A percentile compares a stretch with the other conserved stretches of the same genome.
Conservation (phyloP, 768 basidiomycete genomes). For the Tylopilus sp. region DNA sequence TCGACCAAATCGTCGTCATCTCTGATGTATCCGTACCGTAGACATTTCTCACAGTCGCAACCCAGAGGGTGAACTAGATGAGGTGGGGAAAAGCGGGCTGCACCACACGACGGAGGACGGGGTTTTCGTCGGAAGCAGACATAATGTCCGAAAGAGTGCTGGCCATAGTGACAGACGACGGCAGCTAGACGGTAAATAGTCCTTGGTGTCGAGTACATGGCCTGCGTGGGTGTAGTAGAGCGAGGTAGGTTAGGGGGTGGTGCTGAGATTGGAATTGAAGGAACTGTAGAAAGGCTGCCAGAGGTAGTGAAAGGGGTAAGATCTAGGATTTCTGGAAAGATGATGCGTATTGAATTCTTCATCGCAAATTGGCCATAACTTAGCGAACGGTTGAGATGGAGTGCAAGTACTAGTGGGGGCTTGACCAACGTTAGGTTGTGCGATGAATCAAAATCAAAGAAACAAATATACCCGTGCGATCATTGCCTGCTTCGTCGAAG, state of each 20-base stretch:
- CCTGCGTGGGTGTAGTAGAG: slow-evolving; percentile 55
- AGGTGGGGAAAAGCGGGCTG: slow-evolving; percentile 40
- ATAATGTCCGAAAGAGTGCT: slow-evolving; percentile 93
- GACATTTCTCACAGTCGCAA: slow-evolving; percentile 47
- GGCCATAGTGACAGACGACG: slow-evolving; percentile 90
- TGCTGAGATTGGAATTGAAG: slow-evolving; percentile 68
- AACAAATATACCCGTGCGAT: slow-evolving; percentile 63
- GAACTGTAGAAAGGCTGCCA: slow-evolving; percentile 67
- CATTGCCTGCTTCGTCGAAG: slow-evolving; percentile 90
- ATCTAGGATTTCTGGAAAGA: slow-evolving; percentile 87
- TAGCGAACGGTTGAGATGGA: slow-evolving; percentile 91
- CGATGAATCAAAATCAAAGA: neutral
- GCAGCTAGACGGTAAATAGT: slow-evolving; percentile 84
- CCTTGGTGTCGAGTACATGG: slow-evolving; percentile 47
- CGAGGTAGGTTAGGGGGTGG: slow-evolving; percentile 48
- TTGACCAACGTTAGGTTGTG: slow-evolving; percentile 32
- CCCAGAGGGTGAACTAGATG: slow-evolving; percentile 40
- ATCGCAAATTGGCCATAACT: slow-evolving; percentile 72
- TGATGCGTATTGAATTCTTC: slow-evolving; percentile 80
- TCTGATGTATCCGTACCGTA: slow-evolving; percentile 51
- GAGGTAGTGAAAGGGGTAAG: slow-evolving; percentile 86
- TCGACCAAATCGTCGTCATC: slow-evolving; percentile 45
- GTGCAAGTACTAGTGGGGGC: slow-evolving; percentile 82
- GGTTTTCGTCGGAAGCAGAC: slow-evolving; percentile 89
- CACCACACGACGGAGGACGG: slow-evolving; percentile 37